Evolutionary conservation across 306 rosid species (phyloP).

Genomic region (Dryas octopetala): DNA sequence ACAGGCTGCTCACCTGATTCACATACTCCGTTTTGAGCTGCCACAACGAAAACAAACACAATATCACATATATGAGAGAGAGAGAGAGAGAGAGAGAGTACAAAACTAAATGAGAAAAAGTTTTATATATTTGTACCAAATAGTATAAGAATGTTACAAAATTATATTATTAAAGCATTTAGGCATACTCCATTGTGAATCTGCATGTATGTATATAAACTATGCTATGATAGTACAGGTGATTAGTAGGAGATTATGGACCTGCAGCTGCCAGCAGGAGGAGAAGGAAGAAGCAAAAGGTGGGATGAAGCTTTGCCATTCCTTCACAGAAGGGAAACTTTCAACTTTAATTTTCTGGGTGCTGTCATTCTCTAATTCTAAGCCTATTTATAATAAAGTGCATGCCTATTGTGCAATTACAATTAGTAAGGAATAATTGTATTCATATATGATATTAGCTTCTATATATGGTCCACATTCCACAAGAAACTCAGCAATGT

Average conservation of each 20-base stretch:
- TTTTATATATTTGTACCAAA: background rate
- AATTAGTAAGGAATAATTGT: background rate
- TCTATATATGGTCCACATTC: background rate
- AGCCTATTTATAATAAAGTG: background rate
- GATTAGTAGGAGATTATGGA: background rate
- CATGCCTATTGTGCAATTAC: background rate
- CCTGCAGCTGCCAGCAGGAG: constrained; percentile 5
- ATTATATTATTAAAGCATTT: background rate
- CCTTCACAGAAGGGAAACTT: background rate
- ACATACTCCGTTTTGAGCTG: background rate
- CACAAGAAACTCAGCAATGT: background rate
- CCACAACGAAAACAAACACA: background rate
- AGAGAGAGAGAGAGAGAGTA: too few relatives aligned
- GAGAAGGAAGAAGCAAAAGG: background rate
- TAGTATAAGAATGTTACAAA: too few relatives aligned
- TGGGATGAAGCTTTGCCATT: background rate
- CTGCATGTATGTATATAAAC: background rate
- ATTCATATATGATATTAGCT: constrained; percentile 6
- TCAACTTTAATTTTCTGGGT: background rate
- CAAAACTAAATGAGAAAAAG: too few relatives aligned
- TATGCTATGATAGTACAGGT: background rate
- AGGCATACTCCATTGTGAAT: background rate
- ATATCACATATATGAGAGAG: too few relatives aligned
- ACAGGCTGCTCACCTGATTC: background rate
- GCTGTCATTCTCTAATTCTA: background rate